Conservation (phyloP, 2,329 filamentous ascomycete genomes). For the Hymenoscyphus scutula region DNA sequence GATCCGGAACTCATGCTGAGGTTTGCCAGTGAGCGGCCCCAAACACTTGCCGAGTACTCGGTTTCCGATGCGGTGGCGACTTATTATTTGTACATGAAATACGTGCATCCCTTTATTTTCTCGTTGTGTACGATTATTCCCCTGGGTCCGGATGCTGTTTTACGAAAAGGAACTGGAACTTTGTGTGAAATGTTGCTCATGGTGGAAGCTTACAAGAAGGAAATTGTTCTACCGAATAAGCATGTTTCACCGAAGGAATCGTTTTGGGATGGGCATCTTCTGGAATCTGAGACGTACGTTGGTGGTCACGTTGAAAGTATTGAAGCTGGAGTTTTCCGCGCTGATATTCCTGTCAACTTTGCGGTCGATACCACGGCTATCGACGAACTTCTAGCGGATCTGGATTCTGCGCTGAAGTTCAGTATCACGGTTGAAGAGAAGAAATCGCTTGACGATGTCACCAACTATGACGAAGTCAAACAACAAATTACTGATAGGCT, state of each 20-base stretch:
- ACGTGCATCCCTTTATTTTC: conserved; percentile 99
- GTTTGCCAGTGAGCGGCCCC: conserved; percentile 83
- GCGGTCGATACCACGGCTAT: conserved; percentile 84
- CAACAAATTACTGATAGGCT: conserved; percentile 74
- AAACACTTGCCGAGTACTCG: conserved; percentile 94
- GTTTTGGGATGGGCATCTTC: conserved; percentile 93
- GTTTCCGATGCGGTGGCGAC: conserved; percentile 98
- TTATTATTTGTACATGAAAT: conserved; percentile 99
- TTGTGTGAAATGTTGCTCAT: conserved; percentile 99
- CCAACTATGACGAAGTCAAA: conserved; percentile 82
- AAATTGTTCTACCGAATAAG: conserved; percentile 94
- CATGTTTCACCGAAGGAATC: conserved; percentile 86
- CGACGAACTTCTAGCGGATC: conserved; percentile 80
- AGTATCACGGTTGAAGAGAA: conserved; percentile 82
- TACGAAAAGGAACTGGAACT: conserved; percentile 95
- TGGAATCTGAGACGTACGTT: conserved; percentile 97
- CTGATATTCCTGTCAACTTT: conserved; percentile 94
- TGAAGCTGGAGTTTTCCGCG: conserved; percentile 92
- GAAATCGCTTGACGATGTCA: conserved; percentile 74
- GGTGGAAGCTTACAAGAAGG: conserved; percentile 93
- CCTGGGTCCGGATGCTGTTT: conserved; percentile 84
- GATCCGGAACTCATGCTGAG: conserved; percentile 97
- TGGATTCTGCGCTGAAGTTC: conserved; percentile 87
- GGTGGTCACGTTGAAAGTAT: conserved; percentile 99
- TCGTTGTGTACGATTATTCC: conserved; percentile 96